Conservation (phyloP, 2,329 filamentous ascomycete species). For the Fusarium pseudonygamai region DNA sequence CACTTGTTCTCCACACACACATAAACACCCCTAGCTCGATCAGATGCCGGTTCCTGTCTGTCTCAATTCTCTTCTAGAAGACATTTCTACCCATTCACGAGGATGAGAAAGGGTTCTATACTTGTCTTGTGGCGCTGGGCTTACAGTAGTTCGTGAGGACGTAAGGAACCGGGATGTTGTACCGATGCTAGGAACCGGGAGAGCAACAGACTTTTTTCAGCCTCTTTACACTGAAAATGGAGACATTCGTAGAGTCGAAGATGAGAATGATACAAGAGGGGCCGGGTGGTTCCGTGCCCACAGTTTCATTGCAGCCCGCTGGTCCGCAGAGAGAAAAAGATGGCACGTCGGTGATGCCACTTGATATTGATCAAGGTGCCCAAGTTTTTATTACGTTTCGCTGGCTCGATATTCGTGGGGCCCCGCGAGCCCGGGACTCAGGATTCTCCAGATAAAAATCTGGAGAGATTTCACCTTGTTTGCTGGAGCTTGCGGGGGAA, state of each 20-base stretch:
- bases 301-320: background rate
- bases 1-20: slow-evolving; percentile 17
- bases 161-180: background rate
- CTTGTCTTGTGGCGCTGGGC: slow-evolving; percentile 18
- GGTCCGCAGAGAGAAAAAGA: background rate
- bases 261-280: background rate
- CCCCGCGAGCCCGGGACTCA: slow-evolving; percentile 34
- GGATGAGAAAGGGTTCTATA: background rate
- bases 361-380: background rate
- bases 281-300: slow-evolving; percentile 27
- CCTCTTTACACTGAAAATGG: background rate
- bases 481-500: slow-evolving; percentile 35
- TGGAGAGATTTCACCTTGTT: slow-evolving; percentile 30
- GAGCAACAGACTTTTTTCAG: background rate
- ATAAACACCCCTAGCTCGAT: slow-evolving; percentile 1
- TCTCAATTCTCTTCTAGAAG: slow-evolving; percentile 27
- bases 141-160: slow-evolving; percentile 12
- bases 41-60: slow-evolving; percentile 8
- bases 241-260: background rate
- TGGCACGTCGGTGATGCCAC: slow-evolving; percentile 16
- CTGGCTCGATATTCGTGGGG: slow-evolving; percentile 35
- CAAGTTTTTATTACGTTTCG: slow-evolving; percentile 42
- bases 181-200: slow-evolving; percentile 6
- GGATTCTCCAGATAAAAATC: slow-evolving; percentile 3
- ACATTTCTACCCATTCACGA: slow-evolving; percentile 15